Percentiles rank a stretch among this genome's conserved stretches.
Evolutionary conservation across 2,329 filamentous ascomycete species (phyloP).

Genomic region (Colletotrichum filicis): DNA sequence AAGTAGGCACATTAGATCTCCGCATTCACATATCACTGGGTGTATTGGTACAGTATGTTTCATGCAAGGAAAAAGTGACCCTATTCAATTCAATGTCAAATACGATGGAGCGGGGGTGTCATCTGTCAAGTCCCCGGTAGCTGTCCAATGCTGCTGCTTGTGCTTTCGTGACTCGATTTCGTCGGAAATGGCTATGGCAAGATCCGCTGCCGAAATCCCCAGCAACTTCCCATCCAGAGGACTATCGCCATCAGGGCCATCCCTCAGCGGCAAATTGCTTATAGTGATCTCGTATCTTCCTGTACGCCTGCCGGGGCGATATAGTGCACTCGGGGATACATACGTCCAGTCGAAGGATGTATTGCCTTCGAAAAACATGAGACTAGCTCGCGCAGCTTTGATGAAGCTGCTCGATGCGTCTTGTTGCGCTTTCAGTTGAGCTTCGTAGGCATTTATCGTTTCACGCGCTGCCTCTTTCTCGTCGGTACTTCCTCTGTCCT

Average conservation of each 20-base stretch:
- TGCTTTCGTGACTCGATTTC: background rate
- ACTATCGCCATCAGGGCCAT: background rate
- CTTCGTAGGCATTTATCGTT: background rate
- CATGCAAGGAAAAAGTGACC: too few species aligned
- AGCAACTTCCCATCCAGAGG: background rate
- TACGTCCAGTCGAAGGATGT: slow-evolving; percentile 4
- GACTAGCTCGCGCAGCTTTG: background rate
- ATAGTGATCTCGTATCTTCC: too few species aligned
- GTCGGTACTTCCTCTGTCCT: too few species aligned
- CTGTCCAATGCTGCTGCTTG: slow-evolving; percentile 2
- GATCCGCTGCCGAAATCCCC: background rate
- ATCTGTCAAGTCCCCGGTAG: background rate
- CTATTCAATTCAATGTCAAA: too few species aligned
- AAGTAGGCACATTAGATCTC: too few species aligned
- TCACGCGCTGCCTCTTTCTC: too few species aligned
- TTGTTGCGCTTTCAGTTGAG: background rate
- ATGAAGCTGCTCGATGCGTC: background rate
- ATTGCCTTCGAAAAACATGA: slow-evolving; percentile 6
- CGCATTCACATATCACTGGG: too few species aligned
- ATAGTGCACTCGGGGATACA: background rate
- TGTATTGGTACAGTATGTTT: too few species aligned
- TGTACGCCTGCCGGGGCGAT: background rate
- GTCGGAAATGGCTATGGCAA: background rate
- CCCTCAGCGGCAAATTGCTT: too few species aligned
- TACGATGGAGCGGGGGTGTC: too few species aligned